Evolutionary conservation across 768 basidiomycete species (phyloP).

Genomic region (Collybia nuda): DNA sequence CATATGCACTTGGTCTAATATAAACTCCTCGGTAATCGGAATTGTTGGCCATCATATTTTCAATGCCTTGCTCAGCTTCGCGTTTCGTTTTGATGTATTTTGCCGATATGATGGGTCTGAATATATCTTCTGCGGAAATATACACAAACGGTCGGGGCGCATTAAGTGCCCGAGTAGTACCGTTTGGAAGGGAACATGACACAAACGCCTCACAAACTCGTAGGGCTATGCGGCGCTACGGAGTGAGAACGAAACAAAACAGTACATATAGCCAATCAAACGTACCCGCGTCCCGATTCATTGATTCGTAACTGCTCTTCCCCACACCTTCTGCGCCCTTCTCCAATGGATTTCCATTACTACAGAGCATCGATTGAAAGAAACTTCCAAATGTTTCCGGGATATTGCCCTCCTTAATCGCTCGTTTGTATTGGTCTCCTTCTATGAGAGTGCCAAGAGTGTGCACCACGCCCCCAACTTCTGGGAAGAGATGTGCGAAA

Average conservation of each 20-base stretch:
- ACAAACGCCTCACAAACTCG: constrained; percentile 79
- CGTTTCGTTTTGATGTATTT: constrained; percentile 95
- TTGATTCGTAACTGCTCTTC: constrained; percentile 62
- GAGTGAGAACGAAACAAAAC: constrained; percentile 1
- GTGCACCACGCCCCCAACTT: constrained; percentile 81
- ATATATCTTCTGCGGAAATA: constrained; percentile 94
- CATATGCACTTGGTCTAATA: constrained; percentile 77
- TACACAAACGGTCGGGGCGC: constrained; percentile 79
- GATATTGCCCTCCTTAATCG: constrained; percentile 59
- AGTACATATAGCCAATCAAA: constrained; percentile 11
- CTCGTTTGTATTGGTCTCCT: constrained; percentile 75
- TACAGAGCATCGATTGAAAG: constrained; percentile 28
- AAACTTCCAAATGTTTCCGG: constrained; percentile 50
- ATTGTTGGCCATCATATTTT: constrained; percentile 42
- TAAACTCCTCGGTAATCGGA: constrained; percentile 68
- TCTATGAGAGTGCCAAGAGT: constrained; percentile 92
- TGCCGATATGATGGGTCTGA: constrained; percentile 80
- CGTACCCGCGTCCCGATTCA: constrained; percentile 92
- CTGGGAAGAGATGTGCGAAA: constrained; percentile 67
- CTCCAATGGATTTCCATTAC: constrained; percentile 60
- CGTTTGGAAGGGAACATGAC: constrained; percentile 34
- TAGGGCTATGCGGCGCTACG: constrained; percentile 59
- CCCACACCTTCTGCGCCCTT: constrained; percentile 30
- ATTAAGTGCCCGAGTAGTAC: constrained; percentile 23
- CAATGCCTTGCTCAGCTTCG: constrained; percentile 78